Base-by-base conservation (phyloP, 2,329 filamentous ascomycete genomes). In the Fusarium musae region DNA sequence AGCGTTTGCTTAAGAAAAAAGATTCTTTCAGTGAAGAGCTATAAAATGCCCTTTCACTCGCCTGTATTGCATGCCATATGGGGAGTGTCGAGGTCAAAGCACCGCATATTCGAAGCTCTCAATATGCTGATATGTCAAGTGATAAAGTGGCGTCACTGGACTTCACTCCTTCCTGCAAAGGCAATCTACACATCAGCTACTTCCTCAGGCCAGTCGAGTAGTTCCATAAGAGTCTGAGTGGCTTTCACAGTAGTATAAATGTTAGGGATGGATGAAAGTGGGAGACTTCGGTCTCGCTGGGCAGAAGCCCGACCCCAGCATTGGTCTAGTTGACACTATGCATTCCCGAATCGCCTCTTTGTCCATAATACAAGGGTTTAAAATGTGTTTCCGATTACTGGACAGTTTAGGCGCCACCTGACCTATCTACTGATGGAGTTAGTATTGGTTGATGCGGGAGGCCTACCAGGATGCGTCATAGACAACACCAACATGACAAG, bases 1-100 rank as follows among this genome's bases (percentile, higher is more conserved):
- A 9, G 10, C 5, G 5, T 9, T 5, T 5, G 7, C 10, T 12
- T 5, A 5, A 13, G 10, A 32, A 12, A 17, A 0, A 8, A 7
- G 1, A 12, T 17, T 37, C 3, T 17, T 17, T 17, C 8, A 37
- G 16, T 17, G 8, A 17, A 37, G 36, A 17, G 16, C 16, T 37
- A 16, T 36, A 3, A 16, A 16, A 16, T 36, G 16, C 3, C 7
- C 9, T 17, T 37, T 37, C 9, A 8, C 16, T 17, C 16, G 15
- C 3, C 8, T 17, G 16, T 9, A 4, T 36, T 36, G 8, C 8
- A 37, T 17, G 36, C 4, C 36, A 37, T 16, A 8, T 9, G 36
- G 16, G 2, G 16, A 17, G 11, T 34, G 11, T 6, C 7, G 7
- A 49, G n/a, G 36, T 16, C 16, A 37, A 37, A 8, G 16, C 16